Evolutionary conservation across 768 basidiomycete genomes (phyloP), one percentile per base, ranked within the genome.

Genomic region (Pseudohyphozyma bogoriensis): DNA sequence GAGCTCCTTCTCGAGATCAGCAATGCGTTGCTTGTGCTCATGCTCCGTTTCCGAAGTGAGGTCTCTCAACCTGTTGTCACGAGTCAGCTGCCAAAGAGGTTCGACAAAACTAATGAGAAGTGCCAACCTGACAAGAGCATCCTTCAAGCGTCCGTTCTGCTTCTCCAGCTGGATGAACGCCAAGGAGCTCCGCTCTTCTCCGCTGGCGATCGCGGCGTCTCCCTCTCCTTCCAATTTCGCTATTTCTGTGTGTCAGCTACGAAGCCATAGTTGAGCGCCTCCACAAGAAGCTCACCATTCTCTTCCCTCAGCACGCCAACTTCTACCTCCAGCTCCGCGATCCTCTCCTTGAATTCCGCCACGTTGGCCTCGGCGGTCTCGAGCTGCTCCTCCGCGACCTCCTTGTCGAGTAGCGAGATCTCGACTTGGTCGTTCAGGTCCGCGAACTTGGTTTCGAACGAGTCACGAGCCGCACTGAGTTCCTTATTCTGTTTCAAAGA

Each of bases 111-210:
- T n/a, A n/a, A 33, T 6, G 39, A 53, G 33, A 10, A 51, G 39
- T 16, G 1, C 79, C 37, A 45, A 89, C 86, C 84, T 80, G 56
- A 93, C 79, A 13, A 97, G 78, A 16, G 95, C 95, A 70, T 97
- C 95, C 74, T 95, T 96, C 56, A 99, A 76, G 20, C 95, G 77
- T 70, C 90, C 89, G 64, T 97, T 99, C 71, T 97, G 93, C 72
- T 89, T 95, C 76, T 96, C 92, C 1, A 99, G 82, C 71, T 96
- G 93, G 22, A 78, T 86, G 62, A 74, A 77, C 4, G 76, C 77
- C 52, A 78, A 54, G 2, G 73, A 74, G 79, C 73, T 84, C 82
- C 71, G 37, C 26, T 28, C 6, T 39, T 16, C 18, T 56, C 42
- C 18, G 33, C 35, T 9, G 28, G n/a, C 60, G n/a, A 20, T 47